A percentile compares a stretch with the other conserved stretches of the same genome.
Evolutionary conservation across 257 asterid genomes (phyloP).

Genomic region (Lavandula angustifolia): DNA sequence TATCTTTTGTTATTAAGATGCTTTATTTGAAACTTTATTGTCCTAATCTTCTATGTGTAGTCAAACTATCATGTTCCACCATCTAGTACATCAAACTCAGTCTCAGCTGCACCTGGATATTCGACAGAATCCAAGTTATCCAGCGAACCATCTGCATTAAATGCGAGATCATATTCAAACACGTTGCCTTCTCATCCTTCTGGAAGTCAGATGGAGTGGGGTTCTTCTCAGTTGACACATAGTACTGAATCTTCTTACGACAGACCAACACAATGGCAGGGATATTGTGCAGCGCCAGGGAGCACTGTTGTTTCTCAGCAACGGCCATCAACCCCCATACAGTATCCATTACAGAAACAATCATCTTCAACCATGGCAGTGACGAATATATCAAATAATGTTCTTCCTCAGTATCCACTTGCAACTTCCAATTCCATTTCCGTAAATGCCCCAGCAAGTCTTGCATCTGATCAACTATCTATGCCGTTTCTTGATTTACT

Average conservation of each 20-base stretch:
- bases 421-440: conserved; percentile 40
- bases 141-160: conserved; percentile 42
- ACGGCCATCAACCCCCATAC: conserved; percentile 33
- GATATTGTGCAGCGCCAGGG: conserved; percentile 41
- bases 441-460: conserved; percentile 33
- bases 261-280: conserved; percentile 46
- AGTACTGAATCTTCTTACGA: conserved; percentile 43
- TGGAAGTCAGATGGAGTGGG: conserved; percentile 44
- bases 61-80: conserved; percentile 45
- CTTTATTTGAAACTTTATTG: conserved; percentile 22
- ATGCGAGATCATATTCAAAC: conserved; percentile 36
- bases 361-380: conserved; percentile 29
- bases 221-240: conserved; percentile 41
- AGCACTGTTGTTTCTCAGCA: conserved; percentile 39
- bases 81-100: conserved; percentile 43
- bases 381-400: conserved; percentile 35
- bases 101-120: conserved; percentile 46
- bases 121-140: conserved; percentile 39
- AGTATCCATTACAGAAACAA: conserved; percentile 40
- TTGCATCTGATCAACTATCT: conserved; percentile 39
- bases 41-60: conserved; percentile 40
- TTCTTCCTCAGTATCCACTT: conserved; percentile 37
- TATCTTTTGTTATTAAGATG: conserved; percentile 7
- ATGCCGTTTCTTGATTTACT: conserved; percentile 34
- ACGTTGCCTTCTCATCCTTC: conserved; percentile 43